A percentile compares a stretch with the other conserved stretches of the same genome.
Conservation (phyloP, 2,329 filamentous ascomycete genomes). For the Byssothecium circinans region DNA sequence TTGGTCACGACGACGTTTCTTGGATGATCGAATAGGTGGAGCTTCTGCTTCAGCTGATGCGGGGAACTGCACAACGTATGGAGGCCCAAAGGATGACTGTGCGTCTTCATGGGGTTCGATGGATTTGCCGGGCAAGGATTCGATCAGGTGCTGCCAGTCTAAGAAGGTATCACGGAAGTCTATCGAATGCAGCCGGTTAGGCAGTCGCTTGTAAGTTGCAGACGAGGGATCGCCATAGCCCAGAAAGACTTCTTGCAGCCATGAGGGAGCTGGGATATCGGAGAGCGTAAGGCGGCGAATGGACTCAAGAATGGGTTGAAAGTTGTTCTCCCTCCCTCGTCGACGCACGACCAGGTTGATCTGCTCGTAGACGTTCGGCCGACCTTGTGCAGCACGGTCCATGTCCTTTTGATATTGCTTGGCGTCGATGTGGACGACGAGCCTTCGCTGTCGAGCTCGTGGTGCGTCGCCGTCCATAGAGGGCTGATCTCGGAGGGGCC, state of each 20-base stretch:
- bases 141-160: constrained; percentile 90
- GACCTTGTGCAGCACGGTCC: constrained; percentile 65
- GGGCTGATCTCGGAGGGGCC: constrained; percentile 66
- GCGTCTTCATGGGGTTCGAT: constrained; percentile 76
- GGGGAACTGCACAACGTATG: constrained; percentile 76
- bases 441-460: constrained; percentile 63
- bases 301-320: constrained; percentile 88
- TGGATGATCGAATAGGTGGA: constrained; percentile 63
- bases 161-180: constrained; percentile 95
- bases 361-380: constrained; percentile 75
- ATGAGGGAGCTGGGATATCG: constrained; percentile 81
- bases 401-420: constrained; percentile 76
- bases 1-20: constrained; percentile 82
- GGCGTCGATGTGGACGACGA: constrained; percentile 82
- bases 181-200: constrained; percentile 74
- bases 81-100: constrained; percentile 76
- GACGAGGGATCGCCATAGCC: constrained; percentile 91
- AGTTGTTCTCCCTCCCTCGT: constrained; percentile 91
- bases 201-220: constrained; percentile 80
- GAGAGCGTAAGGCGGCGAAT: constrained; percentile 84
- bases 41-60: constrained; percentile 43
- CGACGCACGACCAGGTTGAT: constrained; percentile 87
- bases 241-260: constrained; percentile 97
- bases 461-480: constrained; percentile 64
- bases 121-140: constrained; percentile 84